Base-by-base conservation (phyloP, 345 rosid species). In the Syzygium oleosum region DNA sequence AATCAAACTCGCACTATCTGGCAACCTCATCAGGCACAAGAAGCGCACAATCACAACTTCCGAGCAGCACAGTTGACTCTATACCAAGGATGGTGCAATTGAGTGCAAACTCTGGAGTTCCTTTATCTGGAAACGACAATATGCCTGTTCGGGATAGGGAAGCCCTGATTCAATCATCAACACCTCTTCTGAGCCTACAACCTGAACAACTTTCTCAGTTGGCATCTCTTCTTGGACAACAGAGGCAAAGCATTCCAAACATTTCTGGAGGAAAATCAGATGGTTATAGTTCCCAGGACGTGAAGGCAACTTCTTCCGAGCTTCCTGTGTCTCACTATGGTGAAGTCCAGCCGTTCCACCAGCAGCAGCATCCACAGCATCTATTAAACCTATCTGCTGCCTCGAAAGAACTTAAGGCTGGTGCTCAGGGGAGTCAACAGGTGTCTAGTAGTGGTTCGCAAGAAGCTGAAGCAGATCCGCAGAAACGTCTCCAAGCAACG, bases 401-500 rank as follows among this genome's bases (percentile, higher is more conserved):
- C 85, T 55, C 65, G 13, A 85, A 87, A 65, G 93, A 90, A 54
- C 52, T 78, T 85, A 93, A 92, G 83, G 46, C 88, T 7, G 91
- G 89, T 68, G 68, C 88, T 19, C 89, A 86, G 87, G 91, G 91
- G 38, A 86, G 83, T 89, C 95, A 90, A 87, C 93, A 86, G 85
- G 87, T 84, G 65, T 93, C 92, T 85, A 91, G 85, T 88, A 73
- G 87, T n/a, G 89, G 90, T 63, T 51, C 84, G 23, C 93, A 92
- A 89, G 97, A 94, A 68, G 93, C 89, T 6, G 99, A 96, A 55
- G 94, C 88, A 55, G 96, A 95, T 91, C 98, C 99, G 6, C 97
- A 97, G 91, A 94, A 96, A 88, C 97, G 99, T 51, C 92, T 95
- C 85, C 97, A 97, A 90, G 99, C 98, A 79, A 97, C 99, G 59